Percentiles rank a stretch among this genome's conserved stretches.
These are phyloP conservation scores for Ehretia macrophylla DNA, from an alignment of 257 asterid species.

Conservation along the genomic window DNA sequence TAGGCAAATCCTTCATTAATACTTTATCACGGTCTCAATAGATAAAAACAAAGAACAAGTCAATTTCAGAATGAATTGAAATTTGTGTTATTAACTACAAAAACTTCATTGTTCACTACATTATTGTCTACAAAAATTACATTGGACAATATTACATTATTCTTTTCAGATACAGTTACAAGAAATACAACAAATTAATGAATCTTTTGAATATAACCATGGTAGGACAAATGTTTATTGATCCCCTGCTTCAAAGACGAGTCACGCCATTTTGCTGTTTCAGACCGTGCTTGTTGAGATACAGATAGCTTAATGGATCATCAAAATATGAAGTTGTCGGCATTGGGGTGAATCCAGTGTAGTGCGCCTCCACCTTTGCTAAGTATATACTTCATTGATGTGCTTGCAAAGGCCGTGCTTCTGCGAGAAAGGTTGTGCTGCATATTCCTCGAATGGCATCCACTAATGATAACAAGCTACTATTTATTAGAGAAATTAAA, in stretches of 20 bases:
- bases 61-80: too few species aligned
- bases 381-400: conserved; percentile 43
- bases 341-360: conserved; percentile 50
- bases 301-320: conserved; percentile 46
- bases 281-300: conserved; percentile 42
- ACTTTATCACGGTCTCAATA: too few species aligned
- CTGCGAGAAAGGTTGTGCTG: conserved; percentile 39
- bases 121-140: neutral
- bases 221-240: too few species aligned
- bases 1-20: too few species aligned
- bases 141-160: neutral
- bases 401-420: conserved; percentile 43
- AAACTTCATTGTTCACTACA: neutral
- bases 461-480: conserved; percentile 29
- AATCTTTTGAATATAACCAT: neutral
- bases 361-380: conserved; percentile 42
- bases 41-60: too few species aligned
- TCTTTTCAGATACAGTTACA: neutral
- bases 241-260: conserved; percentile 2
- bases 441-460: conserved; percentile 72
- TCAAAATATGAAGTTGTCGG: conserved; percentile 33
- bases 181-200: neutral
- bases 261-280: conserved; percentile 12
- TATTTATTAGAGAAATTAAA: neutral
- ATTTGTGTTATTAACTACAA: neutral